Percentiles rank a stretch among this genome's conserved stretches.
phyloP scores from a whole-genome alignment of 768 basidiomycete species.

The Thelephora ganbajun region DNA sequence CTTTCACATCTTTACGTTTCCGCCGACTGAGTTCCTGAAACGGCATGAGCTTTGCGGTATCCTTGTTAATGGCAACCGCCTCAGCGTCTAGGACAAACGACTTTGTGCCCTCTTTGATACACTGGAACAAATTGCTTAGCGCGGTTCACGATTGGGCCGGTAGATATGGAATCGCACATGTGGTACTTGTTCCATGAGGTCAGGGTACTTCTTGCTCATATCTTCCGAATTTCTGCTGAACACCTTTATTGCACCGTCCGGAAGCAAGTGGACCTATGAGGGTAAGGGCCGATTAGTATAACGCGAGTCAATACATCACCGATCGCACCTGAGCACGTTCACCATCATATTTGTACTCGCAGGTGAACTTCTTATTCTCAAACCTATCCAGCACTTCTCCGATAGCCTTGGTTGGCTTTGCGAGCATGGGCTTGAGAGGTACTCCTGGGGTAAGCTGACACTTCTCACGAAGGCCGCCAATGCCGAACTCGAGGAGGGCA shows the following conservation, averaged over 20 bases:
- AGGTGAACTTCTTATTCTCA: conserved; percentile 90
- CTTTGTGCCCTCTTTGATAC: conserved; percentile 67
- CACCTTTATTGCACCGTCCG: conserved; percentile 73
- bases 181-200: conserved; percentile 89
- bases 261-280: conserved; percentile 63
- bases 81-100: conserved; percentile 95
- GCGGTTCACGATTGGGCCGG: not conserved
- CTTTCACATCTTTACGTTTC: conserved; percentile 95
- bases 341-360: conserved; percentile 99
- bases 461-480: conserved; percentile 47
- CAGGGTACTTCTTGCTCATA: conserved; percentile 99
- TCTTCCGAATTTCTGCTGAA: conserved; percentile 98
- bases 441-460: conserved; percentile 94
- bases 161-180: conserved; percentile 31
- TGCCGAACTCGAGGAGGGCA: conserved; percentile 67
- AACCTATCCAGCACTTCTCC: conserved; percentile 95
- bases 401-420: conserved; percentile 98
- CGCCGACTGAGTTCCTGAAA: conserved; percentile 94
- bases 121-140: conserved; percentile 29
- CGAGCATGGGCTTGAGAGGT: conserved; percentile 96
- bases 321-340: conserved; percentile 77
- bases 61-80: conserved; percentile 88
- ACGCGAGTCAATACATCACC: not conserved
- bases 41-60: conserved; percentile 78
- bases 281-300: not conserved